Evolutionary conservation across 2,329 filamentous ascomycete genomes (phyloP), one percentile per base, ranked within the genome.

Genomic region (Aspergillus carbonarius): DNA sequence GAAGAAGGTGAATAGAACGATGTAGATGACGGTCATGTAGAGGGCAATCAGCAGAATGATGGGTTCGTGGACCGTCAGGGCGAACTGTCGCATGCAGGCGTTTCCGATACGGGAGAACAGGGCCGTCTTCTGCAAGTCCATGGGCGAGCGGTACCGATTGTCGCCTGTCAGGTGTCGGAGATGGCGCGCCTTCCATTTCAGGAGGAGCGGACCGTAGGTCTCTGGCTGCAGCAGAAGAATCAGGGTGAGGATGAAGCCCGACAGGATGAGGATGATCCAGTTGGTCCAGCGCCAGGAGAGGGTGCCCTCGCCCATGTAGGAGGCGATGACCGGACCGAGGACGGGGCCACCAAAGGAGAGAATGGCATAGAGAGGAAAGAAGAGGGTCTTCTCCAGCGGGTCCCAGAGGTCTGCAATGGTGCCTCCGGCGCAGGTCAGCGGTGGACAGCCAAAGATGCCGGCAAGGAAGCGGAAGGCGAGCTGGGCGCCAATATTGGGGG

Each of bases 331-430:
- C 3, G 66, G 66, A 4, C 58, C 62, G 1, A 73, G 58, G 1
- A 70, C 63, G 1, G 66, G 64, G 55, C 75, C 72, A 1, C 69
- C 67, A 40, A 78, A 77, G 5, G 79, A 80, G 0, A 78, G 74
- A 63, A 79, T 79, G 0, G 81, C 79, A 57, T 82, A 82, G 2
- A 83, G 65, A 0, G 81, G 82, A 57, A 84, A 83, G 9, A 76
- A 76, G 50, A 78, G 79, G 0, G 80, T 79, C 50, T 79, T 73
- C 62, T 83, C 81, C 30, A 80, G 69, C 0, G 79, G 75, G 44
- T 71, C 74, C 68, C 78, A 83, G 34, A 83, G 70, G 64, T 83
- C 81, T 8, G 74, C 71, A 4, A 82, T 72, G 0, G 74, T 77
- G 3, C 79, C 79, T 1, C 79, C 79, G 9, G 78, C 79, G 63